Conservation (phyloP, 2,329 filamentous ascomycete genomes). For the Thelonectria olida region DNA sequence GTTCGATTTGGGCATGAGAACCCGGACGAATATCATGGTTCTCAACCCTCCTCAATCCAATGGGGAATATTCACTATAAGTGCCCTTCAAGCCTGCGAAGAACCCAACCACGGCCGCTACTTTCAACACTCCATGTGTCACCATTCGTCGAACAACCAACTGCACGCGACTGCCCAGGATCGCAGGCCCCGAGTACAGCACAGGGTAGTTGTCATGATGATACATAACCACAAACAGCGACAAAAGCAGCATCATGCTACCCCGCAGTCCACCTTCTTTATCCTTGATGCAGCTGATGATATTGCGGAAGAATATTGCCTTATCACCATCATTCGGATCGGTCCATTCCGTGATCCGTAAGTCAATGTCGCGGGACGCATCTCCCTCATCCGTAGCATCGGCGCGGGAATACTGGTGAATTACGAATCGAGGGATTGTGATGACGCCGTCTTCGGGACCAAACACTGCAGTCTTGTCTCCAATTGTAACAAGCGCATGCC, state of each 20-base stretch:
- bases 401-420: slow-evolving; percentile 33
- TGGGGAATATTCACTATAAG: slow-evolving; percentile 10
- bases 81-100: slow-evolving; percentile 7
- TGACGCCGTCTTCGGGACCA: slow-evolving; percentile 25
- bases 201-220: slow-evolving; percentile 34
- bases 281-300: slow-evolving; percentile 30
- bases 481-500: slow-evolving; percentile 33
- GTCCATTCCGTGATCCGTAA: slow-evolving; percentile 35
- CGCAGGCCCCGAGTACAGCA: slow-evolving; percentile 29
- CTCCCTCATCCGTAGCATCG: slow-evolving; percentile 26
- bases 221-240: slow-evolving; percentile 32
- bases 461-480: slow-evolving; percentile 30
- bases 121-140: slow-evolving; percentile 20
- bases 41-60: no score
- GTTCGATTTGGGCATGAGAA: no score
- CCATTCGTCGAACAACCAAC: slow-evolving; percentile 5
- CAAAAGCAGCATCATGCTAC: slow-evolving; percentile 20
- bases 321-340: slow-evolving; percentile 33
- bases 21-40: no score
- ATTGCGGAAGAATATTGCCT: slow-evolving; percentile 36
- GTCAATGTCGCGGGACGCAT: slow-evolving; percentile 19
- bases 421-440: slow-evolving; percentile 32
- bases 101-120: not conserved
- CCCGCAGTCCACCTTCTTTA: slow-evolving; percentile 18
- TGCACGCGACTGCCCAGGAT: slow-evolving; percentile 19